Evolutionary conservation across 768 basidiomycete genomes (phyloP), one percentile per base, ranked within the genome.

Genomic region (Termitomyces sp.): DNA sequence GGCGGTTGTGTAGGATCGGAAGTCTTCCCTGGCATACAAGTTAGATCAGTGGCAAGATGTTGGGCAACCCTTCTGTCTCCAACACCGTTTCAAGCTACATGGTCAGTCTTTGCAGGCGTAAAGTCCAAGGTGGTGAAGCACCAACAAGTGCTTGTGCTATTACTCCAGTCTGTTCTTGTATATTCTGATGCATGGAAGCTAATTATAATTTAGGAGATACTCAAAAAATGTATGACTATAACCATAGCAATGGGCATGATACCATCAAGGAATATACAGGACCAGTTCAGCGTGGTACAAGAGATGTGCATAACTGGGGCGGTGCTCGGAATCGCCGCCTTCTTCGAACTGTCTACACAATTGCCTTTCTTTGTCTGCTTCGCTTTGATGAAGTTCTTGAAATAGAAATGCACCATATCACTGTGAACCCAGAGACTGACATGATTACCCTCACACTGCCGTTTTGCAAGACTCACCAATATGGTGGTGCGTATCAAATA

Each of bases 351-450:
- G 67, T 67, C 4, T 74, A 73, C 40, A 64, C 65, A 0, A 45
- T 73, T 13, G 61, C 71, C 3, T 74, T 71, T 48, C 16, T 68
- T 0, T 74, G 72, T 48, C 47, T 74, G 12, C 61, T 73, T 0
- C 68, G 65, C 3, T 63, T 69, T 46, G 69, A 72, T 47, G 69
- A 74, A 45, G 72, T 68, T 0, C 60, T 74, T 0, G 70, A 70
- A 39, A 68, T 74, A 20, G 59, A 66, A 38, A 25, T 59, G 3
- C 61, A 69, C 20, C 55, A 74, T n/a, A 56, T 72, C 10, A 46
- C 46, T 3, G 9, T 56, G 23, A 13, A 61, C 9, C 25, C 27
- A n/a, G 54, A 52, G 2, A 35, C 29, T 1, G 48, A 56, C 1
- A 5, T 29, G 9, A 51, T 68, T 13, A 54, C 70, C 16, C 63